Base-by-base conservation (phyloP, 208 protist genomes). In the Trypanosomatidae sp. region DNA sequence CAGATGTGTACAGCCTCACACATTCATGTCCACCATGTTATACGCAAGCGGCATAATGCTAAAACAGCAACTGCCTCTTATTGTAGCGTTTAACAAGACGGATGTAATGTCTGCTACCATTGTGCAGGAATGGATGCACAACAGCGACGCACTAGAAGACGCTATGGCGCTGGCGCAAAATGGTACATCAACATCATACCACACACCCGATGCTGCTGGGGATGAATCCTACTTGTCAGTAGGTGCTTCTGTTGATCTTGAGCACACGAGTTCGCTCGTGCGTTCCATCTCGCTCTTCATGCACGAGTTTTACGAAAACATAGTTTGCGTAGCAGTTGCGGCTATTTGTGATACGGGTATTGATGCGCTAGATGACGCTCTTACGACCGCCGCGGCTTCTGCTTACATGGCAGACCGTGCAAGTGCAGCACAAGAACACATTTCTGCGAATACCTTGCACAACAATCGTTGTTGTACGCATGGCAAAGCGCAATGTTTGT, bases 21-120 rank as follows among this genome's bases (percentile, higher is more conserved):
- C 97, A 5, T 99, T 99, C 53, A 97, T 99, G 82, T 97, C 95
- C 1, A 98, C 97, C 50, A 99, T 99, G 97, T 64, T 99, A 1
- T 99, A 99, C 72, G 87, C 95, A 0, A 99, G 97, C 66, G 76
- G 76, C 42, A 98, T 99, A 43, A 79, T 99, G 66, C 97, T 99
- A 52, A 98, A 98, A 61, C 93, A 91, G 30, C 91, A 96, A 62
- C 67, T 99, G 21, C 97, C 98, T n/a, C 81, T 99, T 15, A 48
- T 98, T 4, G 43, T 99, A 5, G 87, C 89, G n/a, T 98, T 99
- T 66, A 99, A 98, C 70, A 99, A 99, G 53, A 92, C 57, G 0
- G 97, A 99, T 52, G 77, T 98, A 13, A 55, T 76, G 16, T 80
- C 66, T 2, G 83, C 85, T 11, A 67, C 88, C 19, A 83, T 85